Conservation (phyloP, 2,329 filamentous ascomycete species). For the Ceratocystis lukuohia region DNA sequence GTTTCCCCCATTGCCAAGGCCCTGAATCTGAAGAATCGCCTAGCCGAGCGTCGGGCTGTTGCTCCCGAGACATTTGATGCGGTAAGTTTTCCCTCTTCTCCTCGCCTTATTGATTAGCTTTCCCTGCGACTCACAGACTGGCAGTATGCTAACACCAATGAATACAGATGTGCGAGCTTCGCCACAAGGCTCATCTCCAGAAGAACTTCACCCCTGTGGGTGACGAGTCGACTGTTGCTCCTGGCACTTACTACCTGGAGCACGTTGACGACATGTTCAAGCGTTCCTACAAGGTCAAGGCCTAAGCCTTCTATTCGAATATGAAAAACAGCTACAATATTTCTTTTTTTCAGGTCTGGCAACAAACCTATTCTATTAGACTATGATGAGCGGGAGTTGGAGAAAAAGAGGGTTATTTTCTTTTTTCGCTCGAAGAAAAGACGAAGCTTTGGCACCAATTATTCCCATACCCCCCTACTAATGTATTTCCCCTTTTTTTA, state of each 20-base stretch:
- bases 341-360: slow-evolving; percentile 1
- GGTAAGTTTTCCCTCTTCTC: slow-evolving; percentile 35
- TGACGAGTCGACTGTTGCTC: slow-evolving; percentile 48
- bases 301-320: slow-evolving; percentile 31
- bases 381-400: neutral
- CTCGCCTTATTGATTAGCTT: neutral
- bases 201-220: slow-evolving; percentile 64
- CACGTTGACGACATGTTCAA: slow-evolving; percentile 79
- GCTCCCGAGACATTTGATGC: slow-evolving; percentile 60
- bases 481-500: neutral
- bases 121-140: neutral
- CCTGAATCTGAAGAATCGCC: slow-evolving; percentile 55
- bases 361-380: slow-evolving; percentile 1
- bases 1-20: slow-evolving; percentile 53
- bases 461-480: neutral
- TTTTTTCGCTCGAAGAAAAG: neutral
- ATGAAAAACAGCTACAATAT: slow-evolving; percentile 12
- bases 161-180: slow-evolving; percentile 58
- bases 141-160: neutral
- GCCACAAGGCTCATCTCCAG: slow-evolving; percentile 71
- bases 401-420: neutral
- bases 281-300: slow-evolving; percentile 63
- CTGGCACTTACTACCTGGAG: slow-evolving; percentile 64
- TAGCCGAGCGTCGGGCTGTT: slow-evolving; percentile 52
- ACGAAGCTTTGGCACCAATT: neutral